Conservation (phyloP, 2,329 filamentous ascomycete genomes). For the Chaetomium sp. region DNA sequence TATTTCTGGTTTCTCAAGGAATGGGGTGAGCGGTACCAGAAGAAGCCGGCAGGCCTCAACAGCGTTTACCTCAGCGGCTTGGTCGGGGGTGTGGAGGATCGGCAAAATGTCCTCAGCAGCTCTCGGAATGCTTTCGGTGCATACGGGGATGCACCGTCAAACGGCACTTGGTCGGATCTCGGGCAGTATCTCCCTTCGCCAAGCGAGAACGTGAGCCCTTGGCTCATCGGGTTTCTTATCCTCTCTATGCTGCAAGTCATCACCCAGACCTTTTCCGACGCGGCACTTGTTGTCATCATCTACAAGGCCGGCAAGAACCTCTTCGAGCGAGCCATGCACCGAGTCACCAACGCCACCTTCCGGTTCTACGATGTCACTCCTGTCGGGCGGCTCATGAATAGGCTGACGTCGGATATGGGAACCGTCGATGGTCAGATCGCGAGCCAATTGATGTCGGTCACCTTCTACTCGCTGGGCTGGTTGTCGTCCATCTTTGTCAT, state of each 20-base stretch:
- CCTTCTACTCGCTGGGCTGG: conserved; percentile 66
- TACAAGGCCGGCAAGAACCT: conserved; percentile 71
- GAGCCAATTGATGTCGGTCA: conserved; percentile 62
- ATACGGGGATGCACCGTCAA: not conserved
- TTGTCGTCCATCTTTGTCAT: conserved; percentile 69
- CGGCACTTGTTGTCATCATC: conserved; percentile 68
- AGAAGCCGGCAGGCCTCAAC: conserved; percentile 14
- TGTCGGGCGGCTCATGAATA: conserved; percentile 84
- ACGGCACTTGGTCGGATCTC: conserved; percentile 22
- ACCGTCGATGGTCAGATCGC: conserved; percentile 85
- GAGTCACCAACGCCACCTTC: conserved; percentile 74
- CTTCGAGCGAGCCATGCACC: conserved; percentile 65
- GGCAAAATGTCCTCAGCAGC: not conserved
- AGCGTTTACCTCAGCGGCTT: not conserved
- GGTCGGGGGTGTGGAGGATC: not conserved
- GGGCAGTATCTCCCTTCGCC: conserved; percentile 57
- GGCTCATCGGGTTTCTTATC: conserved; percentile 64
- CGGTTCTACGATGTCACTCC: conserved; percentile 89
- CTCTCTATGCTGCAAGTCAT: conserved; percentile 58
- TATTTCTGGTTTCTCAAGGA: conserved; percentile 78
- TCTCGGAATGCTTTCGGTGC: no score
- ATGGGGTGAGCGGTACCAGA: conserved; percentile 72
- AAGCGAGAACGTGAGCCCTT: conserved; percentile 59
- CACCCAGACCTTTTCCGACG: conserved; percentile 54
- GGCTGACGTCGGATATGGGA: conserved; percentile 82